A percentile compares a stretch with the other conserved stretches of the same genome.
These are phyloP conservation scores for Termitomyces eurrhizus DNA, from an alignment of 768 basidiomycete species.

Conservation along the genomic window DNA sequence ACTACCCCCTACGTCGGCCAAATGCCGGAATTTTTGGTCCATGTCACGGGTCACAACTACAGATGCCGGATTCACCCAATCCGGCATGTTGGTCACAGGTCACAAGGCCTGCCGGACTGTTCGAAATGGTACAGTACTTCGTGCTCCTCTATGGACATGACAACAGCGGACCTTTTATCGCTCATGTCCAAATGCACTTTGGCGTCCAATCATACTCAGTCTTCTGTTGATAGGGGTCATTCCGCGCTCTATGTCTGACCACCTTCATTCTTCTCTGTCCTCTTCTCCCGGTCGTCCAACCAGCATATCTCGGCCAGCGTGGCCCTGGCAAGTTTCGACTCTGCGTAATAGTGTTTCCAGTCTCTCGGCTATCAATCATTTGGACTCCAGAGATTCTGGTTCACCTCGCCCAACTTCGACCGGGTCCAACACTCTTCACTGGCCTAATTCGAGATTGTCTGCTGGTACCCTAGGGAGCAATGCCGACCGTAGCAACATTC, in stretches of 20 bases:
- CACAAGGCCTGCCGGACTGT: no score
- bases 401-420: conserved; percentile 13
- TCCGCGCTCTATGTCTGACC: conserved; percentile 32
- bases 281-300: conserved; percentile 46
- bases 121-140: no score
- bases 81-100: no score
- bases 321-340: conserved; percentile 31
- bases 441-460: conserved; percentile 21
- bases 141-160: conserved; percentile 2
- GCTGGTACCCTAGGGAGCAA: conserved; percentile 23
- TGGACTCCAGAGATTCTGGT: conserved; percentile 13
- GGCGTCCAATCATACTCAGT: background rate
- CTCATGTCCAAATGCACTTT: no score
- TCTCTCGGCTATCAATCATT: conserved; percentile 15
- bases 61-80: no score
- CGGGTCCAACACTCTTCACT: conserved; percentile 29
- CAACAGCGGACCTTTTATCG: conserved; percentile 1
- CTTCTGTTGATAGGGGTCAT: conserved; percentile 4
- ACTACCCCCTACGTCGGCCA: no score
- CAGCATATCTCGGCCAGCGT: conserved; percentile 60
- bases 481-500: conserved; percentile 13
- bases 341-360: conserved; percentile 20
- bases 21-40: no score
- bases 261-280: conserved; percentile 33
- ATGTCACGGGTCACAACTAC: no score